Conservation (phyloP, 495 filamentous ascomycete species). For the Pyronema domesticum region DNA sequence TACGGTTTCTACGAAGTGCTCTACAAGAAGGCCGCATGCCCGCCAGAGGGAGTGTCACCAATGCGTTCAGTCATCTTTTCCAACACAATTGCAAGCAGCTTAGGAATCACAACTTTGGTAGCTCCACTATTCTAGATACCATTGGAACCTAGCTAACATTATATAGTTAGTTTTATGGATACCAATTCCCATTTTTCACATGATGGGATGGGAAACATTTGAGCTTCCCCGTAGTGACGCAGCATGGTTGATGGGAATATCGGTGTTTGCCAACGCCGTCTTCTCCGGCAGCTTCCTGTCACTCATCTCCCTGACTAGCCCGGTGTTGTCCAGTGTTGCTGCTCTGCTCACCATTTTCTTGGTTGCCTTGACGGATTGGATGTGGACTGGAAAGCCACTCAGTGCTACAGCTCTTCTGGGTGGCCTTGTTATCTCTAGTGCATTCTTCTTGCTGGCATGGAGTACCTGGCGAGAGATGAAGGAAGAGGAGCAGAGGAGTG, state of each 20-base stretch:
- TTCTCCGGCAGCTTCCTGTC: slow-evolving; percentile 92
- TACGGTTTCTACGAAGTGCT: slow-evolving; percentile 96
- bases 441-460: slow-evolving; percentile 73
- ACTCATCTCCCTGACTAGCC: slow-evolving; percentile 77
- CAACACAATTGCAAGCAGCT: slow-evolving; percentile 71
- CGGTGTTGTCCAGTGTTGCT: slow-evolving; percentile 79
- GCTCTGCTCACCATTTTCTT: slow-evolving; percentile 91
- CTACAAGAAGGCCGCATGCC: slow-evolving; percentile 83
- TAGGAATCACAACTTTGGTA: slow-evolving; percentile 62
- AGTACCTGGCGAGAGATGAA: slow-evolving; percentile 83
- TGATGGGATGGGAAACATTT: slow-evolving; percentile 61
- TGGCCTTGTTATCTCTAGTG: slow-evolving; percentile 68
- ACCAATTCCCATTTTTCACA: slow-evolving; percentile 68
- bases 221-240: slow-evolving; percentile 58
- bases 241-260: slow-evolving; percentile 61
- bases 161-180: slow-evolving; percentile 67
- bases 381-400: slow-evolving; percentile 56
- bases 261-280: slow-evolving; percentile 62
- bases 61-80: slow-evolving; percentile 79
- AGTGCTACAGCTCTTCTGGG: slow-evolving; percentile 57
- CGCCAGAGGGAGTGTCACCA: slow-evolving; percentile 68
- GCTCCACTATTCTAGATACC: neutral
- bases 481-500: slow-evolving; percentile 44
- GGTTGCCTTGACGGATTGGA: slow-evolving; percentile 80
- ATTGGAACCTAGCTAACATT: neutral